A percentile compares a stretch with the other conserved stretches of the same genome.
Evolutionary conservation across 2,329 filamentous ascomycete species (phyloP).

Genomic region (Periconia digitata): DNA sequence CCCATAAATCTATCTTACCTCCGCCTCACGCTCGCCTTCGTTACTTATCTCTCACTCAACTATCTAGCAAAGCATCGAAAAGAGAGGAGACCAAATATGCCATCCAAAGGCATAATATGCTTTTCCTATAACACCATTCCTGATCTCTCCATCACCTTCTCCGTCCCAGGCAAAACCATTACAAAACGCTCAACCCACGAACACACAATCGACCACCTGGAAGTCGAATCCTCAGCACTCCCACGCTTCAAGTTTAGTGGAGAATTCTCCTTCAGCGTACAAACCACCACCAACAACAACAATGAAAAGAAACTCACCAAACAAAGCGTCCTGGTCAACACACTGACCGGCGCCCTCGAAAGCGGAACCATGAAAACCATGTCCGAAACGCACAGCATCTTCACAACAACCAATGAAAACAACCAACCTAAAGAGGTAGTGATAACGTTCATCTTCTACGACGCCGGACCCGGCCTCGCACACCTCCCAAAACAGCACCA

Average conservation of each 20-base stretch:
- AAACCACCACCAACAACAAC: no score
- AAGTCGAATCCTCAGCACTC: slow-evolving; percentile 51
- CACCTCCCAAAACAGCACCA: slow-evolving; percentile 49
- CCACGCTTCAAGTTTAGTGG: slow-evolving; percentile 49
- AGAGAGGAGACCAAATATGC: no score
- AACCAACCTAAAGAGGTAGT: slow-evolving; percentile 46
- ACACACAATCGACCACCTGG: slow-evolving; percentile 46
- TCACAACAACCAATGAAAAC: no score
- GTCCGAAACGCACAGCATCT: slow-evolving; percentile 31
- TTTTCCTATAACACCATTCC: no score
- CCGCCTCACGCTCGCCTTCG: no score
- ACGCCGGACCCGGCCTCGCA: slow-evolving; percentile 48
- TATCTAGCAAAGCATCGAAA: no score
- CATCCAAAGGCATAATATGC: no score
- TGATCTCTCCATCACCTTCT: no score
- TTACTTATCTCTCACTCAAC: no score
- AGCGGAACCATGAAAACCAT: slow-evolving; percentile 43
- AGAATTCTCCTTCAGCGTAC: slow-evolving; percentile 47
- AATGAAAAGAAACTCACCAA: slow-evolving; percentile 45
- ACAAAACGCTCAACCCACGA: slow-evolving; percentile 34
- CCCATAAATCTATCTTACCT: no score
- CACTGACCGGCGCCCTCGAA: slow-evolving; percentile 47
- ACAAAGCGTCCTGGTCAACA: slow-evolving; percentile 52
- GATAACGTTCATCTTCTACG: slow-evolving; percentile 53
- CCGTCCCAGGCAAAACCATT: no score